phyloP scores from a whole-genome alignment of 306 rosid genomes.

The Begonia fuchsioides region DNA sequence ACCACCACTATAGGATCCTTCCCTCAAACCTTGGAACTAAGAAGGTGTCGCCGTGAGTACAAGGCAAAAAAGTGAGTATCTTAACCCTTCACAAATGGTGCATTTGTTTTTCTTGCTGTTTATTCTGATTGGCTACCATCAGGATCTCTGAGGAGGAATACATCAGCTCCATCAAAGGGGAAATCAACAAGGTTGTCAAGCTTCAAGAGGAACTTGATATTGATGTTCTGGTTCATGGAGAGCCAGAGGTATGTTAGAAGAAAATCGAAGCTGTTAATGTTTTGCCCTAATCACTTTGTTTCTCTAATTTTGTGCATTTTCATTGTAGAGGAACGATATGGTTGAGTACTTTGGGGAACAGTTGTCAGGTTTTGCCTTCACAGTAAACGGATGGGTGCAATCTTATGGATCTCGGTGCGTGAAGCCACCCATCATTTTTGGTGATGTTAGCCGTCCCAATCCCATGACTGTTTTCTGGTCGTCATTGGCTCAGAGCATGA shows the following conservation, averaged over 20 bases:
- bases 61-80: slow-evolving; percentile 56
- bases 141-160: slow-evolving; percentile 63
- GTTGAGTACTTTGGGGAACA: slow-evolving; percentile 94
- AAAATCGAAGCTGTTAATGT: neutral
- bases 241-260: slow-evolving; percentile 55
- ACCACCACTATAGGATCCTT: slow-evolving; percentile 84
- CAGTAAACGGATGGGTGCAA: slow-evolving; percentile 88
- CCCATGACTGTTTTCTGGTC: slow-evolving; percentile 97
- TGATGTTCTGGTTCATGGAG: slow-evolving; percentile 86
- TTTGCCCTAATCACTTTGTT: neutral
- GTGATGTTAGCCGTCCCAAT: slow-evolving; percentile 88
- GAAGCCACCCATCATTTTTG: slow-evolving; percentile 79
- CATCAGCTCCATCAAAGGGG: slow-evolving; percentile 50
- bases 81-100: too few relatives aligned
- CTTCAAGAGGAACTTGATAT: slow-evolving; percentile 83
- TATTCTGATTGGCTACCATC: slow-evolving; percentile 5
- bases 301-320: too few relatives aligned
- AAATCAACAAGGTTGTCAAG: slow-evolving; percentile 63
- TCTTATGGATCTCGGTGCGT: slow-evolving; percentile 80
- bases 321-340: slow-evolving; percentile 75
- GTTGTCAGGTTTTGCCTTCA: slow-evolving; percentile 76
- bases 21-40: slow-evolving; percentile 68
- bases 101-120: neutral
- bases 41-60: slow-evolving; percentile 75
- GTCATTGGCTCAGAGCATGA: slow-evolving; percentile 63